Conservation (phyloP, 1,284 basidiomycete species). For the Violaceomyces palustris region DNA sequence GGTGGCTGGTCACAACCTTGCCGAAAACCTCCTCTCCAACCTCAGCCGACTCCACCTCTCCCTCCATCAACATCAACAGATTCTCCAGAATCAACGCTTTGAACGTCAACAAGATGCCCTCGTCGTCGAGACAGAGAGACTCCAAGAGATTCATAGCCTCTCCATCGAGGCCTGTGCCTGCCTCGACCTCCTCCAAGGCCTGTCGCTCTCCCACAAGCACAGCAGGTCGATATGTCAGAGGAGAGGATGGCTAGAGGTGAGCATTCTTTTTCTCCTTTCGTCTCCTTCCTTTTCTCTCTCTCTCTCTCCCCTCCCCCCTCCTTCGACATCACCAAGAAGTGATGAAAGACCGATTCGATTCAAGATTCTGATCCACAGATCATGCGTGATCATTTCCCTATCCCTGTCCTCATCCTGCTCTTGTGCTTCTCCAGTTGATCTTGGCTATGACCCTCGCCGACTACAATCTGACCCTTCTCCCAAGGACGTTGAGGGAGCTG, state of each 20-base stretch:
- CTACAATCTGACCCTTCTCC: conserved; percentile 19
- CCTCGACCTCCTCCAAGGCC: conserved; percentile 26
- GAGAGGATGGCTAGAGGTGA: conserved; percentile 14
- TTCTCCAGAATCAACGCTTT: neutral
- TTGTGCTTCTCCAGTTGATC: conserved; percentile 2
- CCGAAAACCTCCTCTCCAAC: conserved; percentile 14
- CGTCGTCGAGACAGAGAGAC: too few species aligned
- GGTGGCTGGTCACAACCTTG: conserved; percentile 12
- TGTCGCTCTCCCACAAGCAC: conserved; percentile 14
- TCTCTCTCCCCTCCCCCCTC: too few species aligned
- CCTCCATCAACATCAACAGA: conserved; percentile 9
- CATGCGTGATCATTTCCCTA: too few species aligned
- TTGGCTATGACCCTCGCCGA: conserved; percentile 18
- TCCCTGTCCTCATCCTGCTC: neutral
- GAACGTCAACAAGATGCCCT: neutral
- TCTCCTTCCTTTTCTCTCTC: too few species aligned
- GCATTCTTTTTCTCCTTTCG: neutral
- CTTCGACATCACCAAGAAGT: too few species aligned
- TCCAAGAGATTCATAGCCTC: too few species aligned
- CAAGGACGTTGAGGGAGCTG: conserved; percentile 7
- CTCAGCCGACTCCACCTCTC: conserved; percentile 16
- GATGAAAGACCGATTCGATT: too few species aligned
- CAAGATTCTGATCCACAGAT: too few species aligned
- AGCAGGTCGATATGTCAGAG: conserved; percentile 15
- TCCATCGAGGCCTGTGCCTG: conserved; percentile 17